Evolutionary conservation across 1,284 basidiomycete species (phyloP), one percentile per base, ranked within the genome.

Genomic region (Sporisorium exsertum): DNA sequence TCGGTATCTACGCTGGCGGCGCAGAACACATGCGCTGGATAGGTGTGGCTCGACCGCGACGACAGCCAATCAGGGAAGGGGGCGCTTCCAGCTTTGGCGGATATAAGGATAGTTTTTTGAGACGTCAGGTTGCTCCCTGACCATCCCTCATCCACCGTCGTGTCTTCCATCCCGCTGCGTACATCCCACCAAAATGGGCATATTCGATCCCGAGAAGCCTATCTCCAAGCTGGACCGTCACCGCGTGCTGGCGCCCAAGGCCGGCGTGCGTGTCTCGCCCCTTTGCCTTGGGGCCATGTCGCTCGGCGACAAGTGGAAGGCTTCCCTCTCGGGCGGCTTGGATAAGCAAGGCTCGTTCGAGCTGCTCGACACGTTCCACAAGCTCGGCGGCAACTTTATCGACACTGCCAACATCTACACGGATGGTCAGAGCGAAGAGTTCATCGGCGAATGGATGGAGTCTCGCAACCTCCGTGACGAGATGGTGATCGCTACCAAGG

Each of bases 361-460:
- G 20, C 64, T 80, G 35, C 72, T 80, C 32, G 78, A 80, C 54
- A 55, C 64, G 16, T 80, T 76, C 40, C 67, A 72, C 68, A 69
- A 72, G 51, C 62, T 62, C 16, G 89, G 18, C 29, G 77, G 81
- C 13, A 90, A 90, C 74, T 89, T 89, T 58, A 89, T 90, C 64
- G 89, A 90, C 66, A 90, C 89, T 0, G 86, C 89, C 13, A 89
- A 88, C 59, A 73, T 49, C 40, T 90, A 89, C 65, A 88, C 89
- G 59, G 86, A 88, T 40, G 89, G 88, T 51, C 81, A 87, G 2
- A 88, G 87, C 4, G 90, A 91, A 72, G 79, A 83, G 45, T 88
- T 89, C 64, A 88, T 90, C 40, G 90, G 90, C 1, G 89, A 89
- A 79, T 91, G 90, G 90, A 88, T 87, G 45, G 88, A 89, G 59